A percentile compares a stretch with the other conserved stretches of the same genome.
These are phyloP conservation scores for Euphrasia confusa DNA, from an alignment of 257 asterid genomes.

Conservation along the genomic window DNA sequence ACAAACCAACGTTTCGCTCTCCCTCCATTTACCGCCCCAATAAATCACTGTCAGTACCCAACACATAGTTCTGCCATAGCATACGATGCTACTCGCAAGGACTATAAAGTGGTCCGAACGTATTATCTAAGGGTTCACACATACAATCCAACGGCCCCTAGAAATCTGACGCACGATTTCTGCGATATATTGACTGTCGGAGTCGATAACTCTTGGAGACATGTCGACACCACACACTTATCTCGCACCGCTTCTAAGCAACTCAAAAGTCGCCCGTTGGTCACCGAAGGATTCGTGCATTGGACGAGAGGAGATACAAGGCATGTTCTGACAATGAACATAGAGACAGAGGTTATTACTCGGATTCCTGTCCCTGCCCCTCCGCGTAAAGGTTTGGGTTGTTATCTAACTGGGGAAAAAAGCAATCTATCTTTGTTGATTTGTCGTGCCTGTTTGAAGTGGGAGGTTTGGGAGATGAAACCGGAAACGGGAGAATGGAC, in stretches of 20 bases:
- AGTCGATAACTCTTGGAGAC: slow-evolving; percentile 2
- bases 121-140: neutral
- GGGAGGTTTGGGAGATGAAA: slow-evolving; percentile 3
- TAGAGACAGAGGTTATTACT: neutral
- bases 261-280: neutral
- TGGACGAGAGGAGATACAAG: neutral
- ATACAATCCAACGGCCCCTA: no score
- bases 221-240: neutral
- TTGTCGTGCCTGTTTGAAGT: neutral
- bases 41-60: no score
- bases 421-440: neutral
- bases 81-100: neutral
- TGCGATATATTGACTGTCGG: slow-evolving; percentile 10
- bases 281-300: neutral
- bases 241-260: neutral
- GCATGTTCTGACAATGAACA: neutral
- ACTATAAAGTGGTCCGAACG: neutral
- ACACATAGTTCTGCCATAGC: neutral
- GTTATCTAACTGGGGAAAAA: neutral
- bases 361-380: neutral
- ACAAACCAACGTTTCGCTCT: neutral
- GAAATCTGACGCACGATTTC: no score
- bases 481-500: neutral
- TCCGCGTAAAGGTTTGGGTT: neutral
- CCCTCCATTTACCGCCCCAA: neutral